Evolutionary conservation across 176 grass and related monocot species (phyloP).

Genomic region (Musa beccarii): DNA sequence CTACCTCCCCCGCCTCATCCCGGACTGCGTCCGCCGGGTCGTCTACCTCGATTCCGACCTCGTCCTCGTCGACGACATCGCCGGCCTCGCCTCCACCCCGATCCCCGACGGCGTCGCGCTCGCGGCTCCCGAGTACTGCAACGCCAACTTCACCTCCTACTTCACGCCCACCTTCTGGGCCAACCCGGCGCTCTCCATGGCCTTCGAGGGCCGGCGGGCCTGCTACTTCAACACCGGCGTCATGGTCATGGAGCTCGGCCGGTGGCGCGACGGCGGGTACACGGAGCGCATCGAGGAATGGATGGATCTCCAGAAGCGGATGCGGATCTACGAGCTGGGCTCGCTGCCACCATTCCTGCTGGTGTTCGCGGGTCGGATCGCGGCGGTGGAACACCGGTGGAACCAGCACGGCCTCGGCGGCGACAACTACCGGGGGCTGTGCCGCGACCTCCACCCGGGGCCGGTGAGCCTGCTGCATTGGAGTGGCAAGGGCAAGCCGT

Average conservation of each 20-base stretch:
- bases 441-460: slow-evolving; percentile 20
- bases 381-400: slow-evolving; percentile 77
- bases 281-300: slow-evolving; percentile 19
- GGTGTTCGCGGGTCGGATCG: slow-evolving; percentile 19
- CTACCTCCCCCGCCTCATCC: slow-evolving; percentile 10
- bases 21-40: slow-evolving; percentile 12
- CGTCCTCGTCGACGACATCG: slow-evolving; percentile 18
- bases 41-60: slow-evolving; percentile 26
- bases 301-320: slow-evolving; percentile 26
- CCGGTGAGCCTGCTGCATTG: slow-evolving; percentile 18
- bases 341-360: slow-evolving; percentile 15
- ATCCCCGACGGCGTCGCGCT: slow-evolving; percentile 13
- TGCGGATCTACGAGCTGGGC: slow-evolving; percentile 23
- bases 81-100: not conserved
- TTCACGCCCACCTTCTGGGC: slow-evolving; percentile 13
- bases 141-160: slow-evolving; percentile 21
- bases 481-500: slow-evolving; percentile 22
- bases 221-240: slow-evolving; percentile 25
- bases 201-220: slow-evolving; percentile 9
- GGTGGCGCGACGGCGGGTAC: slow-evolving; percentile 17
- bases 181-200: slow-evolving; percentile 11
- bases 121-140: slow-evolving; percentile 21
- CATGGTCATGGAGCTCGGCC: slow-evolving; percentile 16
- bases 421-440: slow-evolving; percentile 43
- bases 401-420: slow-evolving; percentile 99